A percentile compares a stretch with the other conserved stretches of the same genome.
Conservation (phyloP, 2,329 filamentous ascomycete genomes). For the Trichoderma harzianum region DNA sequence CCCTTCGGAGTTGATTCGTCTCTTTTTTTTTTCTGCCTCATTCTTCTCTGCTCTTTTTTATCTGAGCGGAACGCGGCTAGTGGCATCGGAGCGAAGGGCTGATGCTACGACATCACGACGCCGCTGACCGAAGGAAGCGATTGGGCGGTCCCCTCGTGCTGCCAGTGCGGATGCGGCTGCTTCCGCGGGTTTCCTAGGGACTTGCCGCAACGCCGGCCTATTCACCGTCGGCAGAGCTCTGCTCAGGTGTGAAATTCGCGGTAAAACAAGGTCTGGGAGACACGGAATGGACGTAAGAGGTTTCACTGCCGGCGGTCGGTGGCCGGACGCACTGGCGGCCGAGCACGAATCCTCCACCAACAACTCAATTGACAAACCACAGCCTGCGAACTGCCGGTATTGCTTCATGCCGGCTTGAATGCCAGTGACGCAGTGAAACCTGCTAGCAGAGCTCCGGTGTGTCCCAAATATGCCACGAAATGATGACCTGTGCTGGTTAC, state of each 20-base stretch:
- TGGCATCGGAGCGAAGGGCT: neutral
- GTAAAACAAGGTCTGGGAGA: neutral
- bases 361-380: neutral
- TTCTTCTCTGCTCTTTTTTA: neutral
- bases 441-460: neutral
- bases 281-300: neutral
- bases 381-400: neutral
- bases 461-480: neutral
- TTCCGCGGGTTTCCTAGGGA: neutral
- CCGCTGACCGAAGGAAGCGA: neutral
- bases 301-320: neutral
- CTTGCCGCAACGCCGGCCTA: neutral
- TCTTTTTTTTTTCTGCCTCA: neutral
- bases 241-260: neutral
- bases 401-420: neutral
- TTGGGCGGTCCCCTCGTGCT: neutral
- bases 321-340: neutral
- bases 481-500: neutral
- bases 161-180: constrained; percentile 10
- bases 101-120: neutral
- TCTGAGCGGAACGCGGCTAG: neutral
- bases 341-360: neutral
- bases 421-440: constrained; percentile 8
- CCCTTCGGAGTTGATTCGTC: neutral
- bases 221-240: neutral